phyloP scores from a whole-genome alignment of 2,329 filamentous ascomycete genomes.

The Tolypocladium cylindrosporum region DNA sequence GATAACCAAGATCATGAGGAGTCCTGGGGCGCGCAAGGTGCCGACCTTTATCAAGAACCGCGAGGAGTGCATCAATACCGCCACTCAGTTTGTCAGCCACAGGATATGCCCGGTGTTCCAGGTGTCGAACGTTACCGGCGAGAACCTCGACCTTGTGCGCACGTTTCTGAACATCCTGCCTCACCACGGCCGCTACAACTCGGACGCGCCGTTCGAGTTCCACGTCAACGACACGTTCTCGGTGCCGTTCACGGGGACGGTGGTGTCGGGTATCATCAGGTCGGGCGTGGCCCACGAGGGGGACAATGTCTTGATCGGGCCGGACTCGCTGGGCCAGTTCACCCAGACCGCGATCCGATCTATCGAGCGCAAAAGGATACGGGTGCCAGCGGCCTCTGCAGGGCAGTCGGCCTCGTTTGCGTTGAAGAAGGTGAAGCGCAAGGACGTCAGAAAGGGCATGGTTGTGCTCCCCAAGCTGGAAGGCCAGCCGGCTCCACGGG shows the following conservation, averaged over 20 bases:
- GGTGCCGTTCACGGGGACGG: slow-evolving; percentile 91
- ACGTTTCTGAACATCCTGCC: slow-evolving; percentile 93
- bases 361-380: slow-evolving; percentile 89
- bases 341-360: slow-evolving; percentile 77
- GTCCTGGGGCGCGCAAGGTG: slow-evolving; percentile 86
- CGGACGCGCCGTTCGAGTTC: slow-evolving; percentile 83
- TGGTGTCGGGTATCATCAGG: slow-evolving; percentile 90
- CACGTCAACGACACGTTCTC: slow-evolving; percentile 97
- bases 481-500: slow-evolving; percentile 57
- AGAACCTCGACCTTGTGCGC: slow-evolving; percentile 81
- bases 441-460: slow-evolving; percentile 96
- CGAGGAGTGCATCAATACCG: slow-evolving; percentile 89
- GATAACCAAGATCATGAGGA: slow-evolving; percentile 86
- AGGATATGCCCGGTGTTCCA: slow-evolving; percentile 96
- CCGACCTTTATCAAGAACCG: slow-evolving; percentile 89
- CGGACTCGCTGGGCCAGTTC: slow-evolving; percentile 85
- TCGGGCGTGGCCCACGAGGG: slow-evolving; percentile 79
- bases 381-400: slow-evolving; percentile 77
- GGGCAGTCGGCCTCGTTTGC: slow-evolving; percentile 92
- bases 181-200: slow-evolving; percentile 86
- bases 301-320: slow-evolving; percentile 82
- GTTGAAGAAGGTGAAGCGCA: slow-evolving; percentile 74
- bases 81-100: slow-evolving; percentile 89
- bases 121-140: slow-evolving; percentile 93
- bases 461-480: slow-evolving; percentile 83